Conservation (phyloP, 2,329 filamentous ascomycete species). For the Sclerotinia sclerotiorum region DNA sequence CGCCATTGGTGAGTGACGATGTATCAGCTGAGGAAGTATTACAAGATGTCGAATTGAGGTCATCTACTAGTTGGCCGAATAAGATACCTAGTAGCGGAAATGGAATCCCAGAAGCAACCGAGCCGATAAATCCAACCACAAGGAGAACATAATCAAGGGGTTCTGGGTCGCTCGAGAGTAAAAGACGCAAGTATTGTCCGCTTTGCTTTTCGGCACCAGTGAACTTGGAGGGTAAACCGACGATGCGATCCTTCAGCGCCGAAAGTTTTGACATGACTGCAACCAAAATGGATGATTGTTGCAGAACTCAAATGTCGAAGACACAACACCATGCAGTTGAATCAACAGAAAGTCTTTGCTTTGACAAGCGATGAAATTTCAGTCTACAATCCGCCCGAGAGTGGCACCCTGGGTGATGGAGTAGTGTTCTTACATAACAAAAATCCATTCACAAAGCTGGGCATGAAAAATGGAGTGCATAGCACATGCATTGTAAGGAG, state of each 20-base stretch:
- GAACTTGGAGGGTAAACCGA: slow-evolving; percentile 14
- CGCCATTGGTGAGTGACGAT: slow-evolving; percentile 14
- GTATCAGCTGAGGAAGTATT: slow-evolving; percentile 11
- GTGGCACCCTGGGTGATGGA: not conserved
- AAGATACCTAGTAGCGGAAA: slow-evolving; percentile 65
- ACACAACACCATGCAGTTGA: not conserved
- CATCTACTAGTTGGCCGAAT: slow-evolving; percentile 63
- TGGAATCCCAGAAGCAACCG: slow-evolving; percentile 57
- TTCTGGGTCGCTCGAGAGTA: slow-evolving; percentile 5
- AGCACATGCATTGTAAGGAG: not conserved
- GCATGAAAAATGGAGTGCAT: slow-evolving; percentile 2
- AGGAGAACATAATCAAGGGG: slow-evolving; percentile 9
- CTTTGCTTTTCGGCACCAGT: slow-evolving; percentile 4
- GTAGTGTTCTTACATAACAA: slow-evolving; percentile 8
- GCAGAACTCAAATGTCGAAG: slow-evolving; percentile 6
- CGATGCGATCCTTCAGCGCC: slow-evolving; percentile 7
- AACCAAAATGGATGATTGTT: not conserved
- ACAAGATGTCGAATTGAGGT: slow-evolving; percentile 55
- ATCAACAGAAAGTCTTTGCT: slow-evolving; percentile 1
- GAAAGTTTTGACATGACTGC: slow-evolving; percentile 18
- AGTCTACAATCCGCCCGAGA: not conserved
- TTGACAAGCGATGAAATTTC: not conserved
- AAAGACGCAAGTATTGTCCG: slow-evolving; percentile 15
- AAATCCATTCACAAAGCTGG: not conserved
- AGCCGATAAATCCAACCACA: slow-evolving; percentile 6